Base-by-base conservation (phyloP, 2,329 filamentous ascomycete species). In the Aspergillus intermedius region DNA sequence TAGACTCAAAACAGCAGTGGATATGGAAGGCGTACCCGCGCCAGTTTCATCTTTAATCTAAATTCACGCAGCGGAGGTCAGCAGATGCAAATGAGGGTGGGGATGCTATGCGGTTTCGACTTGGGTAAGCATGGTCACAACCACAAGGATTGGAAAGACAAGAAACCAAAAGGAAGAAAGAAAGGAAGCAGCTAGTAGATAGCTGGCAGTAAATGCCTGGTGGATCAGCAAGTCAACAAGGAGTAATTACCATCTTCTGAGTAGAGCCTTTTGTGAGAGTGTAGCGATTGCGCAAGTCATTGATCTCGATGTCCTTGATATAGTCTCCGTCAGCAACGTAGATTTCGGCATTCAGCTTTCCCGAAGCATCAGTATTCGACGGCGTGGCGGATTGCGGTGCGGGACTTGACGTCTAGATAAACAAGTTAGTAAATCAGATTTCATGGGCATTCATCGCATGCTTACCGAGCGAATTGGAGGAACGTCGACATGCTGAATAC, bases 21-120 rank as follows among this genome's bases (percentile, higher is more conserved):
- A 60, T 57, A 60, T 59, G 59, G 62, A 62, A 69, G 77, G 82
- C 91, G 84, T 98, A 98, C 93, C 93, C 80, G 93, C 91, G 81
- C 93, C 93, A 84, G 91, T 97, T 66, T 96, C 89, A 78, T 96
- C 91, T 86, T 95, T 95, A 66, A 98, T 98, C 93, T 98, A 91
- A 64, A 87, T 74, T 83, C 84, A 93, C 81, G 83, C 79, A 85
- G 74, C 74, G 75, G 79, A 84, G 82, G 91, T 96, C 83, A 97
- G 91, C 89, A 93, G 83, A 83, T 88, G 87, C 82, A 84, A 88
- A 82, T 83, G 82, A 84, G 81, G 25, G 79, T 76, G 70, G 70
- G 59, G 61, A 69, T 72, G 81, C 83, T 86, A 81, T 79, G 62
- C 48, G 75, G 53, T 53, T 54, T 74, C 78, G 77, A 76, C 77